Base-by-base conservation (phyloP, 768 basidiomycete species). In the Suillus occidentalis region DNA sequence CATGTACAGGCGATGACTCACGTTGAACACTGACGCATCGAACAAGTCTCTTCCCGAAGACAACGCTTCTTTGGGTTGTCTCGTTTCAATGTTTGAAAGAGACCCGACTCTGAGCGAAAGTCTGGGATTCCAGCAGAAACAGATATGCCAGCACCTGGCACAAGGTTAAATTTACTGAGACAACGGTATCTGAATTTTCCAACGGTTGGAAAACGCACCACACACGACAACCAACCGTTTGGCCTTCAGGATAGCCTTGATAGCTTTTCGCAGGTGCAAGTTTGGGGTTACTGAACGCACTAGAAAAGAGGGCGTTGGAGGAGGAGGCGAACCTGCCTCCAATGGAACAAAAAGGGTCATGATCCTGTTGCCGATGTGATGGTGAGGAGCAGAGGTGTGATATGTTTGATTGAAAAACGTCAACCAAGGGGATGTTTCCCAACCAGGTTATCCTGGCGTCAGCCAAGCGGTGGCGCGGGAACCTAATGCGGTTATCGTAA, bases 91-190 rank as follows among this genome's bases (percentile, higher is more conserved):
- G 85, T 83, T 71, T 89, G 87, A 73, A 95, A 96, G 34, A 95
- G 78, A 36, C 94, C 94, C 63, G 89, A 87, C 18, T 87, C 75
- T 13, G 92, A 94, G 69, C 94, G 81, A 75, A 97, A 96, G 77
- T 95, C 95, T 39, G 95, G 94, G 53, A 96, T 95, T 18, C 92
- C 92, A 56, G 92, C 91, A 45, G 87, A 85, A 13, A 94, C 92
- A 65, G 92, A 94, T 63, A 95, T 91, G 55, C 94, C 94, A 66
- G 94, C 94, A 66, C 94, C 94, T 93, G 63, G 61, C 45, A 49
- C 58, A 37, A 63, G 40, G 2, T 25, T 1, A 60, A 31, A 1
- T 60, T 60, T 34, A 28, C 50, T 12, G 22, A 53, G 59, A 68
- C 63, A 60, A 67, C 62, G 52, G 47, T 58, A 40, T n/a, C 65